A percentile compares a stretch with the other conserved stretches of the same genome.
phyloP scores from a whole-genome alignment of 2,329 filamentous ascomycete genomes.

The Aureobasidium sp. region DNA sequence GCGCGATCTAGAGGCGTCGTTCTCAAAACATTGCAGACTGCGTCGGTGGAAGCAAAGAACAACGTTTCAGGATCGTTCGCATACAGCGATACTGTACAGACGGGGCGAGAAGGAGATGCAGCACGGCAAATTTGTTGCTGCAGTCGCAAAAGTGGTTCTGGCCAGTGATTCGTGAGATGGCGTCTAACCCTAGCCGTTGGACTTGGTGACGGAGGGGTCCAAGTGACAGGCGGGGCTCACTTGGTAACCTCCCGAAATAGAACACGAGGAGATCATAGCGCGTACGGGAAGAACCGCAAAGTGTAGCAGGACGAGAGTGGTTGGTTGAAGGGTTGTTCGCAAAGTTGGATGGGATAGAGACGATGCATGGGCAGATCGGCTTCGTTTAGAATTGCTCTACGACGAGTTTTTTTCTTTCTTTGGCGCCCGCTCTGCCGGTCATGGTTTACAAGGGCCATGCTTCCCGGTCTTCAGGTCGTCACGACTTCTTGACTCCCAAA shows the following conservation, averaged over 20 bases:
- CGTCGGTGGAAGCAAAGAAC: not conserved
- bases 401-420: not conserved
- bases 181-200: slow-evolving; percentile 5
- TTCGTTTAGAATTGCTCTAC: slow-evolving; percentile 10
- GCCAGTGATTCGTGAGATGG: slow-evolving; percentile 5
- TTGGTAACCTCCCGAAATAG: not conserved
- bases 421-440: not conserved
- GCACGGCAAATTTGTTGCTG: not conserved
- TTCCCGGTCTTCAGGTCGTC: not conserved
- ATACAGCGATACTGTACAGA: too few relatives aligned
- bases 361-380: slow-evolving; percentile 9
- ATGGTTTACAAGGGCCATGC: slow-evolving; percentile 7
- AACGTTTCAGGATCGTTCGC: not conserved
- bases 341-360: slow-evolving; percentile 1
- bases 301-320: not conserved
- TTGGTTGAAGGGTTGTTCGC: slow-evolving; percentile 2
- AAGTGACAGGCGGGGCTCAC: slow-evolving; percentile 7
- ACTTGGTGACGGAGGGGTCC: not conserved
- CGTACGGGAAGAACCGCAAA: slow-evolving; percentile 1
- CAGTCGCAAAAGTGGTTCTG: slow-evolving; percentile 4
- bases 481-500: not conserved
- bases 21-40: not conserved
- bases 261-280: slow-evolving; percentile 5
- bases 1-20: not conserved
- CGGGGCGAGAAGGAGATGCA: slow-evolving; percentile 3